Evolutionary conservation across 306 rosid species (phyloP), one percentile per base, ranked within the genome.

Genomic region (Vigna hirtella): DNA sequence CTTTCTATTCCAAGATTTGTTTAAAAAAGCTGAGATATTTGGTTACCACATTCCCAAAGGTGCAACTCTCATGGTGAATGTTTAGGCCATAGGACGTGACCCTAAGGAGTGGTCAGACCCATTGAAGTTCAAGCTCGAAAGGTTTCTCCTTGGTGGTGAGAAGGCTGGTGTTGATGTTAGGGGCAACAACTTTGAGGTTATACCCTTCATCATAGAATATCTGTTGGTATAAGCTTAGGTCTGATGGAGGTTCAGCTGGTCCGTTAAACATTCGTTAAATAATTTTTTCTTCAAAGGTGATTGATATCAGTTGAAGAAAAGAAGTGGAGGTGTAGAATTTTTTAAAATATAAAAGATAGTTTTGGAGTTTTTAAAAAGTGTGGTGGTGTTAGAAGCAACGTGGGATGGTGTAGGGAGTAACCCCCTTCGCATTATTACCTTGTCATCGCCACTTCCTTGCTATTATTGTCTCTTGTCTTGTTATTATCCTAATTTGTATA

Each of bases 51-150:
- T 94, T 17, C 96, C 93, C 0, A 91, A 91, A 50, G 96, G 91
- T 10, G 71, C 97, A 55, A 94, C 98, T 2, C 83, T 94, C 1
- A 32, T 91, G 42, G 98, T 91, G 15, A 90, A 94, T 20, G 86
- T 90, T 1, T 94, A 93, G 94, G 97, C 94, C 85, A 90, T 94
- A 45, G 55, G 88, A 0, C 97, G 96, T 2, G 97, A 94, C 48
- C 93, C 97, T 0, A 85, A 72, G 0, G 68, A 90, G 73, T 91
- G 98, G 97, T 0, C 57, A 0, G 48, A 73, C 15, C 97, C 97
- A 0, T 59, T 94, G 0, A 86, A 86, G 81, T 94, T 90, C 51
- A 81, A 50, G 82, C 98, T 97, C 1, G 89, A 91, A 34, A 80
- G 97, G 24, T 94, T 94, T 79, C 61, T 94, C 1, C 86, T 2